Evolutionary conservation across 2,329 filamentous ascomycete species (phyloP).

Genomic region (Penicillium capsulatum): DNA sequence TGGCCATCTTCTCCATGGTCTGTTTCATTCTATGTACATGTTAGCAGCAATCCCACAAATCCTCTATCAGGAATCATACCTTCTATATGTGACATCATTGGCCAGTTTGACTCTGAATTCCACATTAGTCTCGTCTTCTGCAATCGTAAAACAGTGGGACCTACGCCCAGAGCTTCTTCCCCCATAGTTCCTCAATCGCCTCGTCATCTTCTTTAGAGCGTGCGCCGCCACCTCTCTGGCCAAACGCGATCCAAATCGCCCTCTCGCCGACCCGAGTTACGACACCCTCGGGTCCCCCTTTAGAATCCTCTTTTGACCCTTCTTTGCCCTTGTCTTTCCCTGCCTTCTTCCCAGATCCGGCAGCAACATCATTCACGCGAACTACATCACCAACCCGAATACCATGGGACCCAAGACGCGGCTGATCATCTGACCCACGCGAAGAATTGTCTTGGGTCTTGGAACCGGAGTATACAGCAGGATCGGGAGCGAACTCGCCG

Average conservation of each 20-base stretch:
- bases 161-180: constrained; percentile 60
- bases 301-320: constrained; percentile 26
- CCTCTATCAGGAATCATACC: constrained; percentile 40
- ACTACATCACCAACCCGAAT: constrained; percentile 49
- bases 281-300: constrained; percentile 43
- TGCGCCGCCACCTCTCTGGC: constrained; percentile 34
- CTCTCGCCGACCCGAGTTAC: constrained; percentile 44
- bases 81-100: constrained; percentile 63
- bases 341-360: constrained; percentile 20
- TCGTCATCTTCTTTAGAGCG: constrained; percentile 41
- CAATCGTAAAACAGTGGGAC: constrained; percentile 28
- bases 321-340: constrained; percentile 35
- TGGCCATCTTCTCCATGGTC: constrained; percentile 58
- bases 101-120: constrained; percentile 57
- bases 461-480: constrained; percentile 54
- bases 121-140: constrained; percentile 5
- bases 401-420: constrained; percentile 44
- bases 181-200: constrained; percentile 49
- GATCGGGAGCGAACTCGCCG: constrained; percentile 69
- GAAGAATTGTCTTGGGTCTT: constrained; percentile 32
- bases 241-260: constrained; percentile 45
- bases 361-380: constrained; percentile 38
- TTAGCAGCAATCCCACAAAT: constrained; percentile 7
- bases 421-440: constrained; percentile 35
- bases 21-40: constrained; percentile 52